Evolutionary conservation across 139 green algal species (phyloP).

Genomic region (Micractinium sp.): DNA sequence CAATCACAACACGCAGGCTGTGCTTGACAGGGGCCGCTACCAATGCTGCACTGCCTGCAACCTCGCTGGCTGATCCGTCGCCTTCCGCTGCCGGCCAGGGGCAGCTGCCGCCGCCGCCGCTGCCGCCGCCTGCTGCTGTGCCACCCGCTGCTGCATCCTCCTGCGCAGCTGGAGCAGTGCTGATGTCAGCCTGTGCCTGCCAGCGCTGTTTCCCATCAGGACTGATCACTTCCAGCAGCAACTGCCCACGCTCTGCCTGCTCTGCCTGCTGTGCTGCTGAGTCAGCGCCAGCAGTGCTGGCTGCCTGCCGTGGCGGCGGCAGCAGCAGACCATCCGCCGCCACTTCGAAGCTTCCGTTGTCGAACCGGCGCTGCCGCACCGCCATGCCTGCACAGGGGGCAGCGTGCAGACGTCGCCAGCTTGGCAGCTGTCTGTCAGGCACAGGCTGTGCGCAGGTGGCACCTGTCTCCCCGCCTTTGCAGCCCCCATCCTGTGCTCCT

Average conservation of each 20-base stretch:
- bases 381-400: constrained; percentile 10
- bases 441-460: background rate
- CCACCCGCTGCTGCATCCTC: too few relatives aligned
- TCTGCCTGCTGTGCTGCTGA: background rate
- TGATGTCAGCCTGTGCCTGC: background rate
- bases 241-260: background rate
- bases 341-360: constrained; percentile 36
- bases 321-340: constrained; percentile 15
- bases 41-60: background rate
- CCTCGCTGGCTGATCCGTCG: background rate
- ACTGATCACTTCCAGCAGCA: constrained; percentile 16
- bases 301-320: background rate
- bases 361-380: constrained; percentile 34
- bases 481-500: too few relatives aligned
- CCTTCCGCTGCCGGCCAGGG: background rate
- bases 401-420: background rate
- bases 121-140: background rate
- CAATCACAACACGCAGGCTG: constrained; percentile 4
- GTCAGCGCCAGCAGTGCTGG: background rate
- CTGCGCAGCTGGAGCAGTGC: background rate
- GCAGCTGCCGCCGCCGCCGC: background rate
- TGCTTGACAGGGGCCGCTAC: background rate
- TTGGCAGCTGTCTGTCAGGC: background rate
- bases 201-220: constrained; percentile 11
- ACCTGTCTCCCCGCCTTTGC: too few relatives aligned